Percentiles rank a stretch among this genome's conserved stretches.
Evolutionary conservation across 2,329 filamentous ascomycete genomes (phyloP).

Genomic region (Meredithiella fracta): DNA sequence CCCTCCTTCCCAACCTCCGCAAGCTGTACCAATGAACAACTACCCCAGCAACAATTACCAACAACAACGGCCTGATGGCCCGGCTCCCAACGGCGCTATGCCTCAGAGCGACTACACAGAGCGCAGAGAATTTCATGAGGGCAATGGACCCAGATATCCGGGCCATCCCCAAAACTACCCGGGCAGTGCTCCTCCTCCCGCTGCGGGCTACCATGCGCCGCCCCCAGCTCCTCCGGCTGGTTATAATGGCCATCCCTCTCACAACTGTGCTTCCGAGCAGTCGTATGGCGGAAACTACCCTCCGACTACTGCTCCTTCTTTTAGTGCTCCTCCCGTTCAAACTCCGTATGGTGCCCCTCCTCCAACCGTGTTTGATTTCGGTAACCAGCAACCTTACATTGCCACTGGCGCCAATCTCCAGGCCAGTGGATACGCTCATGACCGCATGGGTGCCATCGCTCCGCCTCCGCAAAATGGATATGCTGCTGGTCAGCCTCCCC

Average conservation of each 20-base stretch:
- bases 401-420: slow-evolving; percentile 9
- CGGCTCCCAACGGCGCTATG: slow-evolving; percentile 3
- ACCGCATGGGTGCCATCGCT: slow-evolving; percentile 10
- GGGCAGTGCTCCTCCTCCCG: slow-evolving; percentile 9
- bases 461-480: slow-evolving; percentile 12
- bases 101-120: slow-evolving; percentile 5
- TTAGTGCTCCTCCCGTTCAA: slow-evolving; percentile 11
- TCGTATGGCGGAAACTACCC: slow-evolving; percentile 5
- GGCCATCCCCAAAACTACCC: slow-evolving; percentile 11
- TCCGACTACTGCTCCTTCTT: slow-evolving; percentile 9
- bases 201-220: slow-evolving; percentile 4
- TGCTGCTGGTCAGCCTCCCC: slow-evolving; percentile 12
- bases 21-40: background rate
- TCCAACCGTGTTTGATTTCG: slow-evolving; percentile 5
- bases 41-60: slow-evolving; percentile 5
- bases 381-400: slow-evolving; percentile 8
- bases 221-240: slow-evolving; percentile 1
- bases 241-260: background rate
- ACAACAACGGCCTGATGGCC: slow-evolving; percentile 6
- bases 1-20: slow-evolving; percentile 6
- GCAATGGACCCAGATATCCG: slow-evolving; percentile 6
- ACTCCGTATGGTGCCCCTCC: slow-evolving; percentile 12
- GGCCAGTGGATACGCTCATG: slow-evolving; percentile 4
- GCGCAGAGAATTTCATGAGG: slow-evolving; percentile 7
- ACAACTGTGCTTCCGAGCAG: slow-evolving; percentile 1